Base-by-base conservation (phyloP, 441 rosid genomes). In the Gossypium armourianum region DNA sequence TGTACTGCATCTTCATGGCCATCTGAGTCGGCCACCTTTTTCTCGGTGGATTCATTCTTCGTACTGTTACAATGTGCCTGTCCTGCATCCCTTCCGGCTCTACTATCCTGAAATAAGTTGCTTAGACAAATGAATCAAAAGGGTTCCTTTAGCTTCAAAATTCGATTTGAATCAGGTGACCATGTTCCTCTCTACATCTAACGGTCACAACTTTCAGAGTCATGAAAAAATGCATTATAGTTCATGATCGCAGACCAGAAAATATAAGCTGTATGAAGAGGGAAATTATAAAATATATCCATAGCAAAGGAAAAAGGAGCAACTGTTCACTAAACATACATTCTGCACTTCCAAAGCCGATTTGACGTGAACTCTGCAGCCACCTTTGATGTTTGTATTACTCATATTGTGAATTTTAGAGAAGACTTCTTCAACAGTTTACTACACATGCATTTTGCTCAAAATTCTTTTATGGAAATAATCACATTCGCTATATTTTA, bases 51-150 rank as follows among this genome's bases (percentile, higher is more conserved):
- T 8, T 13, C 75, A 5, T 74, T 59, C 16, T 71, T 82, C 2
- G 53, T 52, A 26, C n/a, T 67, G 40, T 74, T 64, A 0, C 40
- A 32, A 62, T 15, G 73, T 15, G 62, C 21, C 17, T 40, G 67
- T 45, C 70, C 83, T 4, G 72, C 19, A 10, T 72, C 85, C 72
- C 69, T 85, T 74, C 76, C 83, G 17, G 72, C 81, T 82, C 77
- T 78, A 19, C 77, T 73, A 68, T 87, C 91, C 91, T 87, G 77
- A 50, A 79, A 70, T 43, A 72, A 70, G 58, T 70, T 72, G 58
- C 21, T 59, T 19, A 26, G 15, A 70, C 56, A 47, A 58, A 53
- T 36, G 20, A 36, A 40, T 69, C 65, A 43, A 13, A 6, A 64
- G 56, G 36, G 55, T 64, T 64, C 69, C 20, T 64, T 45, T 21